Base-by-base conservation (phyloP, 768 basidiomycete species). In the Suillus sp. region DNA sequence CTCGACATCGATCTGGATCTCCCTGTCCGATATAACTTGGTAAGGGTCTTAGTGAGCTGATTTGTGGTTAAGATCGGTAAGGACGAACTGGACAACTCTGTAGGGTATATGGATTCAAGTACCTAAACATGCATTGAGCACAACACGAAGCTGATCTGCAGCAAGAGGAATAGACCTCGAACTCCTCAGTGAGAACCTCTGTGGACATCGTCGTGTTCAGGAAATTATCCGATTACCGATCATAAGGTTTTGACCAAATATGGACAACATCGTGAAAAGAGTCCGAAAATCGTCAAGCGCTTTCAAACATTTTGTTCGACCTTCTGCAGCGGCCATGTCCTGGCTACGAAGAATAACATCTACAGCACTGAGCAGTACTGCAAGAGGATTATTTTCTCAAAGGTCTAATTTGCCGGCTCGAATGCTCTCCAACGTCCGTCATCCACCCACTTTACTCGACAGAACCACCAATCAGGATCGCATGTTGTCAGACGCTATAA, bases 101-200 rank as follows among this genome's bases (percentile, higher is more conserved):
- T 90, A 5, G 96, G 94, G 75, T 96, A 99, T 75, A 99, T 99
- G 3, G 94, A 90, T 78, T 96, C 95, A 68, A 98, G 84, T 32
- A 97, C 95, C 91, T 96, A 70, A n/a, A 22, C 35, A 63, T 64
- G 58, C 27, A 59, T 60, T 65, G 65, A 60, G 67, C 57, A 55
- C 37, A 66, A 35, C 60, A 45, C 47, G 61, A 56, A 53, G 50
- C 34, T 34, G 32, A 34, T 35, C 48, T 25, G 51, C 55, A 45
- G 43, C 62, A 61, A 48, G 60, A 63, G 48, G 50, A 67, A 61
- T 65, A 67, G 70, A 96, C 95, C 87, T 98, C 95, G 66, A 95
- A 87, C 77, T 98, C 95, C 78, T 98, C 95, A 61, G 86, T 80
- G 60, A 97, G 80, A 42, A 86, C 80, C 64, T 89, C 87, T 55